A percentile compares a stretch with the other conserved stretches of the same genome.
Evolutionary conservation across 768 basidiomycete genomes (phyloP).

Genomic region (Amyloporia xantha): DNA sequence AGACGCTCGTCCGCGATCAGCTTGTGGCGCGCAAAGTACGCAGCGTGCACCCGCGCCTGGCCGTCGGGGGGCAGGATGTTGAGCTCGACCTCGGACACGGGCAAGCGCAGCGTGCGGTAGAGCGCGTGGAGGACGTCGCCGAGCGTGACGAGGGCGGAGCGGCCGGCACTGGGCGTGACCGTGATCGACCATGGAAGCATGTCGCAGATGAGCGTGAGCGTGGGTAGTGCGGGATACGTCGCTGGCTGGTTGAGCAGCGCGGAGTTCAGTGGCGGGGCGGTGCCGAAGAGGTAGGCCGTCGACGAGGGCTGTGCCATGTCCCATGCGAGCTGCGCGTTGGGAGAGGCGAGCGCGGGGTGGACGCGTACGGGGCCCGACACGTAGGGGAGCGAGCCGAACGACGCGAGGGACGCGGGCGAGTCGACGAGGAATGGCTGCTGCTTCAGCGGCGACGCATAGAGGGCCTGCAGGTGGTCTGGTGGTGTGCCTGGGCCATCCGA

Average conservation of each 20-base stretch:
- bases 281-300: background rate
- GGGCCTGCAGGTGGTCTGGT: slow-evolving; percentile 8
- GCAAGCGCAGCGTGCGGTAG: slow-evolving; percentile 36
- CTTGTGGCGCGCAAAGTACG: slow-evolving; percentile 37
- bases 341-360: slow-evolving; percentile 18
- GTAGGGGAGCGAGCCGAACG: slow-evolving; percentile 3
- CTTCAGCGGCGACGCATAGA: slow-evolving; percentile 4
- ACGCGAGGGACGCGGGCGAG: slow-evolving; percentile 5
- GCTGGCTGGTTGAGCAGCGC: slow-evolving; percentile 23
- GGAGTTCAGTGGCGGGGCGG: background rate
- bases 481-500: slow-evolving; percentile 19
- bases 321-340: slow-evolving; percentile 10
- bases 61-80: slow-evolving; percentile 24
- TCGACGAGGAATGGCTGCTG: slow-evolving; percentile 1
- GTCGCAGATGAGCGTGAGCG: slow-evolving; percentile 25
- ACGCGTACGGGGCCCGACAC: slow-evolving; percentile 5
- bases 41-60: slow-evolving; percentile 30
- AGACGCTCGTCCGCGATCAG: slow-evolving; percentile 24
- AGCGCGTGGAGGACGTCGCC: slow-evolving; percentile 44
- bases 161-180: slow-evolving; percentile 22
- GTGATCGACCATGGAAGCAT: slow-evolving; percentile 28
- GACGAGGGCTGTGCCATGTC: slow-evolving; percentile 9
- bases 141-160: slow-evolving; percentile 29
- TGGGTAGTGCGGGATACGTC: slow-evolving; percentile 21
- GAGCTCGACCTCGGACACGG: slow-evolving; percentile 37